A percentile compares a stretch with the other conserved stretches of the same genome.
Evolutionary conservation across 371 early-diverging fungal genomes (phyloP).

Genomic region (Rhizopus delemar): DNA sequence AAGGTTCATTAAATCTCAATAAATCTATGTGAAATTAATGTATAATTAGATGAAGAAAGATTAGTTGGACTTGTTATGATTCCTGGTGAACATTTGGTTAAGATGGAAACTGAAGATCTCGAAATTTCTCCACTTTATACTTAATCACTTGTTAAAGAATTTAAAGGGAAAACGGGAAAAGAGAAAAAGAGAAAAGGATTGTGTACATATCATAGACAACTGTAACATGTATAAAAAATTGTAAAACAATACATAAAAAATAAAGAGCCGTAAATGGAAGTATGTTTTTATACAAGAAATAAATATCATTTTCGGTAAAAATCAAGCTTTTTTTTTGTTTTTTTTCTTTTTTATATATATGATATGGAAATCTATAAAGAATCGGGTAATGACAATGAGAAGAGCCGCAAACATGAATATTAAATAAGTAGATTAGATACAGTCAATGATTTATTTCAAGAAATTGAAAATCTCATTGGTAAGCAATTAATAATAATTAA

Average conservation of each 20-base stretch:
- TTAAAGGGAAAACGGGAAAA: neutral
- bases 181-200: neutral
- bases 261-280: constrained; percentile 16
- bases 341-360: neutral
- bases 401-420: neutral
- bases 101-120: constrained; percentile 69
- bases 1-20: constrained; percentile 42
- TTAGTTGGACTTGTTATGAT: constrained; percentile 86
- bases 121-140: constrained; percentile 22
- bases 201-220: too few relatives aligned
- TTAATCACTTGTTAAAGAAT: constrained; percentile 6
- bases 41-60: constrained; percentile 57
- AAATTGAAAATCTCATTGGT: constrained; percentile 28
- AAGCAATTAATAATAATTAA: neutral
- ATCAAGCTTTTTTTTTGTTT: constrained; percentile 4
- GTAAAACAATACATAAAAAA: neutral
- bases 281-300: constrained; percentile 16
- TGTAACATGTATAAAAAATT: neutral
- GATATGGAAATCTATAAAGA: neutral
- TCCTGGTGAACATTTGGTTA: constrained; percentile 80
- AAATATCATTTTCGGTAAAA: neutral
- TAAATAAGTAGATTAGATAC: constrained; percentile 7
- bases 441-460: constrained; percentile 20
- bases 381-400: neutral
- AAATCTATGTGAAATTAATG: neutral